Base-by-base conservation (phyloP, 2,329 filamentous ascomycete species). In the Alternaria longipes region DNA sequence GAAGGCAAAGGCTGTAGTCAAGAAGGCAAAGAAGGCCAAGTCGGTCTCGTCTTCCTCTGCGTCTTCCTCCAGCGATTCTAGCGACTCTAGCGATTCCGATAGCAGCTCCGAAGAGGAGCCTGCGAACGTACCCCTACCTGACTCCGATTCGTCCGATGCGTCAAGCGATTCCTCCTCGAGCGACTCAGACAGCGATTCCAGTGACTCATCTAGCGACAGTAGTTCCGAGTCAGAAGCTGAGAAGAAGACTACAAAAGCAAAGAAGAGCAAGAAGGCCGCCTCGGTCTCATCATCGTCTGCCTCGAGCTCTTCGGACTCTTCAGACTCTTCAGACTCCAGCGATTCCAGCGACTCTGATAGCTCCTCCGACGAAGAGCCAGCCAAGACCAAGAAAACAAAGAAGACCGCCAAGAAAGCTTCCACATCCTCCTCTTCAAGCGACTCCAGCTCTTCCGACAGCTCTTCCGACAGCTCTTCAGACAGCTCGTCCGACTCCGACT, bases 251-350 rank as follows among this genome's bases (percentile, higher is more conserved):
- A 65, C 59, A 14, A 70, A 67, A 45, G 44, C 11, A 2, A 72
- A 68, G 53, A 69, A 66, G 56, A 59, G 54, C 45, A 73, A 73
- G 64, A 72, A 70, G 54, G 72, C 72, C 18, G 68, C 70, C 8
- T 66, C 69, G 1, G 67, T 70, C 16, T 65, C 69, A 2, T 77
- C 76, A 0, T 74, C 73, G 16, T 75, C 75, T 18, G 71, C 74
- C 16, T 75, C 74, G 4, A 72, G 69, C 56, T 76, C 72, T 8
- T 74, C 59, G 24, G 59, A 58, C 30, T 61, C 59, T 16, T 56
- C 75, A 16, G 67, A 69, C 32, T 72, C 42, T 2, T 65, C 66
- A 47, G 68, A 69, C 5, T n/a, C 41, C 2, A 68, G 66, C 49
- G 68, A 69, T 38, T 74, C 72, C 1, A 66, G 67, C 56, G 71